Conservation (phyloP, 192 early-diverging fungal genomes). For the Oehlia diaphana region DNA sequence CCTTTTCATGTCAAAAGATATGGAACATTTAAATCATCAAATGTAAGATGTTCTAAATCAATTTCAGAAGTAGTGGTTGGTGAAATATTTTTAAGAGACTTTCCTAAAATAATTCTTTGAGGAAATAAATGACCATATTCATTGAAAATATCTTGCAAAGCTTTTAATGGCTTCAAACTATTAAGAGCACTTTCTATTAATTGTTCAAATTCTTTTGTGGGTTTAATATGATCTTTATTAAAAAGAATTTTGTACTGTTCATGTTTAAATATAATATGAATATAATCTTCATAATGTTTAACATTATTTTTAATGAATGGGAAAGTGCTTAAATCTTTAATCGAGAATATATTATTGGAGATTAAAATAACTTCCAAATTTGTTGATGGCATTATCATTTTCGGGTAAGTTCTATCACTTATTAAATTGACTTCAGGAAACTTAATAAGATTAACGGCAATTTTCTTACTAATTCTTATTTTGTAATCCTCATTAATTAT, state of each 20-base stretch:
- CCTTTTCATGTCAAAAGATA: too few relatives aligned
- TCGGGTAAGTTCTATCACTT: background rate
- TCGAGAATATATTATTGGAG: background rate
- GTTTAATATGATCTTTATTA: background rate
- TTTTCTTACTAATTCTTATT: background rate
- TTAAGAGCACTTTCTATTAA: background rate
- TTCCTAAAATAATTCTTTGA: background rate
- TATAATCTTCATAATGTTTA: background rate
- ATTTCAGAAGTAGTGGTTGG: too few relatives aligned
- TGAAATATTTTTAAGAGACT: background rate
- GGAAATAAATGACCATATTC: background rate
- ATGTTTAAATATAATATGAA: background rate
- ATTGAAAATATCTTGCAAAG: background rate
- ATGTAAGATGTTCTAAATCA: too few relatives aligned
- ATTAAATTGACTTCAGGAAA: background rate
- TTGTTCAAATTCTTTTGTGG: background rate
- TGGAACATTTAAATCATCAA: too few relatives aligned
- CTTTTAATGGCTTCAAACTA: background rate
- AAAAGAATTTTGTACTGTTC: background rate
- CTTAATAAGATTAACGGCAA: background rate
- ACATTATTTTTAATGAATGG: background rate
- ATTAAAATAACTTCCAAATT: background rate
- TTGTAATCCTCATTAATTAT: background rate
- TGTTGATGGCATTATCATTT: background rate
- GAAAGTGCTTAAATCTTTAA: background rate